Percentiles rank a stretch among this genome's conserved stretches.
Conservation (phyloP, 2,329 filamentous ascomycete species). For the Fusarium praegraminearum region DNA sequence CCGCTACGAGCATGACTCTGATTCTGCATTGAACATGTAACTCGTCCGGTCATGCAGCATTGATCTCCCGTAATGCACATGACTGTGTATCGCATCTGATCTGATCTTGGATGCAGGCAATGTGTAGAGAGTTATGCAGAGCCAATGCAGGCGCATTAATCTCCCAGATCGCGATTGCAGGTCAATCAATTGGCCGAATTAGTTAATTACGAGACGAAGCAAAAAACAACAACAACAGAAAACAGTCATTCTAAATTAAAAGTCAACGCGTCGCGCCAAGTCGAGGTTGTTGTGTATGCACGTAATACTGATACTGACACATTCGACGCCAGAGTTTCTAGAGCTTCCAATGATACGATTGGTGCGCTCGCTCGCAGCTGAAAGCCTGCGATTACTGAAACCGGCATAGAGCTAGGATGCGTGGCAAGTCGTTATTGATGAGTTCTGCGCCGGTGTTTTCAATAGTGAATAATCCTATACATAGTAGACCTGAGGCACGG, state of each 20-base stretch:
- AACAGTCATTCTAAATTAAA: constrained; percentile 18
- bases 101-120: constrained; percentile 44
- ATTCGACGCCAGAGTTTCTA: background rate
- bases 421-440: constrained; percentile 43
- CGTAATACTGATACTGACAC: constrained; percentile 13
- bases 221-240: constrained; percentile 24
- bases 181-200: constrained; percentile 25
- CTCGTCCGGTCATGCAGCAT: constrained; percentile 43
- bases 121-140: constrained; percentile 41
- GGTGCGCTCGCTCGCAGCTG: constrained; percentile 28
- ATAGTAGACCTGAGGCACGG: constrained; percentile 35
- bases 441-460: constrained; percentile 31
- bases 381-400: constrained; percentile 39
- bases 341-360: constrained; percentile 36
- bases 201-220: background rate
- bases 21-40: constrained; percentile 19
- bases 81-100: constrained; percentile 14
- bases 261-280: constrained; percentile 35
- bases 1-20: constrained; percentile 8
- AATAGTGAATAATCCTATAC: constrained; percentile 33
- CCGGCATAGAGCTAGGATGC: constrained; percentile 40
- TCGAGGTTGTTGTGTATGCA: constrained; percentile 23
- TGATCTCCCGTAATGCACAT: constrained; percentile 46
- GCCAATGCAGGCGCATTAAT: constrained; percentile 32
- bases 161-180: constrained; percentile 13